Evolutionary conservation across 371 early-diverging fungal genomes (phyloP).

Genomic region (Rhizopus delemar): DNA sequence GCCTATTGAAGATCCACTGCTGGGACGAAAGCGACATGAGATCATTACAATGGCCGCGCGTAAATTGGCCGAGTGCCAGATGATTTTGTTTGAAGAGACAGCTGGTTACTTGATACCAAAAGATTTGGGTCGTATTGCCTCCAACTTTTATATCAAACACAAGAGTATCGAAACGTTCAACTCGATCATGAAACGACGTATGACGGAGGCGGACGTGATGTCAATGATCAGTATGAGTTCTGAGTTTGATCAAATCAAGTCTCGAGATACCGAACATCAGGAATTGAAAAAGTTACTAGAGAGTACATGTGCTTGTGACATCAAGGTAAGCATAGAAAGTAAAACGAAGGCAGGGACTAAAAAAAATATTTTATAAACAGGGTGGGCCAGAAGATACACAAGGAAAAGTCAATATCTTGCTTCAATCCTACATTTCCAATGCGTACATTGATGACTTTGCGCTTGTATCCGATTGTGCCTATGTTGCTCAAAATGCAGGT

Average conservation of each 20-base stretch:
- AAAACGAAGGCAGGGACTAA: background rate
- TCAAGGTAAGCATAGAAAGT: slow-evolving; percentile 54
- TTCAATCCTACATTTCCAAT: slow-evolving; percentile 86
- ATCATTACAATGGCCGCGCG: slow-evolving; percentile 75
- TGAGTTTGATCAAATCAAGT: slow-evolving; percentile 92
- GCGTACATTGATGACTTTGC: slow-evolving; percentile 87
- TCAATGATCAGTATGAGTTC: slow-evolving; percentile 85
- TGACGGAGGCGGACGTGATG: slow-evolving; percentile 90
- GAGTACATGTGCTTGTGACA: slow-evolving; percentile 78
- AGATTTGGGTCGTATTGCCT: slow-evolving; percentile 92
- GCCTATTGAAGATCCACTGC: slow-evolving; percentile 74
- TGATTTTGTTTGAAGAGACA: slow-evolving; percentile 87
- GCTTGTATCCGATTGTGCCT: slow-evolving; percentile 88
- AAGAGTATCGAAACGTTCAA: slow-evolving; percentile 87
- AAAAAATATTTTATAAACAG: slow-evolving; percentile 17
- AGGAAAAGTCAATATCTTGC: slow-evolving; percentile 91
- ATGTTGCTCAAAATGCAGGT: slow-evolving; percentile 91
- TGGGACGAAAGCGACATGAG: slow-evolving; percentile 75
- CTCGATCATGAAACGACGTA: slow-evolving; percentile 65
- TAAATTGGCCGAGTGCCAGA: slow-evolving; percentile 80
- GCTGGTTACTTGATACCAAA: slow-evolving; percentile 84
- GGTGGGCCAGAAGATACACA: slow-evolving; percentile 69
- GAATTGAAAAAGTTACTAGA: slow-evolving; percentile 78
- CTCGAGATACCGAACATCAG: slow-evolving; percentile 82
- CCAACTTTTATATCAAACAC: slow-evolving; percentile 87